Evolutionary conservation across 495 filamentous ascomycete species (phyloP).

Genomic region (Xylaria palmicola): DNA sequence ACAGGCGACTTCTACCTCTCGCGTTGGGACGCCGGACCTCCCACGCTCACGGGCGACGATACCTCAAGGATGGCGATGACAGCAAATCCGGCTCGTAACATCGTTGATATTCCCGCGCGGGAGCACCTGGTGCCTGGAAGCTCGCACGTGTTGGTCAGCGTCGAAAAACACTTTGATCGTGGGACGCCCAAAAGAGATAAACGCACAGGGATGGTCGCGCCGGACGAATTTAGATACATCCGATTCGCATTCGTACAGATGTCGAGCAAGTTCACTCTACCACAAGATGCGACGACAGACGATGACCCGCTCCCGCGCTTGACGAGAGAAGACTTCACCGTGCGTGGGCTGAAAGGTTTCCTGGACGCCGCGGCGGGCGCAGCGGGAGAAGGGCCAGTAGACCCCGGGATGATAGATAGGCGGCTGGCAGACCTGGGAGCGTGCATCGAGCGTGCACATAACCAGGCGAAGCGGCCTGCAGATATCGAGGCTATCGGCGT

Average conservation of each 20-base stretch:
- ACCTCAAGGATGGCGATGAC: not conserved
- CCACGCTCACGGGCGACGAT: not conserved
- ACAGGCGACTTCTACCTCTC: not conserved
- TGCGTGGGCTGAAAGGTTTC: not conserved
- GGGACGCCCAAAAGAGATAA: not conserved
- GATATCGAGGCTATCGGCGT: not conserved
- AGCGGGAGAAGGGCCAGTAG: no score
- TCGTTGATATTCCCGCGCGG: not conserved
- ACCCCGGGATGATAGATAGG: not conserved
- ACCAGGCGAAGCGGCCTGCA: not conserved
- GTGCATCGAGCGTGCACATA: not conserved
- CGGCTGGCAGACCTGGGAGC: not conserved
- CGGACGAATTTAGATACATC: not conserved
- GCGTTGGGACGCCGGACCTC: not conserved
- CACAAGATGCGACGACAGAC: not conserved
- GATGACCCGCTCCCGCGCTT: no score
- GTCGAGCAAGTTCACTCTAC: not conserved
- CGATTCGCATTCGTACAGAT: not conserved
- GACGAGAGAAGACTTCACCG: not conserved
- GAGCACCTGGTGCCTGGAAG: not conserved
- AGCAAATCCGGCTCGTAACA: not conserved
- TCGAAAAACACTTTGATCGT: not conserved
- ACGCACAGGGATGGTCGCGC: not conserved
- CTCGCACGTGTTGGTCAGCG: not conserved
- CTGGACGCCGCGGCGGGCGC: not conserved